Evolutionary conservation across 73 alveolate species (phyloP).

Genomic region (Effrenium voratum): DNA sequence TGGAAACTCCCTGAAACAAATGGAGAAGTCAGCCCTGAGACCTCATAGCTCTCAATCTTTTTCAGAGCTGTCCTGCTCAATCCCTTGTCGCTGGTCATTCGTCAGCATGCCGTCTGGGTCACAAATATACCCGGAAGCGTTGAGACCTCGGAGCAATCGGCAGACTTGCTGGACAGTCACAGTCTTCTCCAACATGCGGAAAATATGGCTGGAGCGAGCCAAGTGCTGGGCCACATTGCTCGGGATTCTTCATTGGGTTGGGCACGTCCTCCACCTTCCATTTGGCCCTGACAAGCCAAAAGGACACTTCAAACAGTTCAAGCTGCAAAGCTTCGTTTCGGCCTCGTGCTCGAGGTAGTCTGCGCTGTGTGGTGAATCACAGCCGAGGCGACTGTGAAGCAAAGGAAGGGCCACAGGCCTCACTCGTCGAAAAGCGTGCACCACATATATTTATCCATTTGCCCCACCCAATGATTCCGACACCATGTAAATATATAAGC

Average conservation of each 20-base stretch:
- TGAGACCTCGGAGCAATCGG: neutral
- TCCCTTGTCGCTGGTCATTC: constrained; percentile 16
- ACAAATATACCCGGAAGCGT: constrained; percentile 38
- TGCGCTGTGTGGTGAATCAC: too few relatives aligned
- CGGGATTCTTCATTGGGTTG: constrained; percentile 64
- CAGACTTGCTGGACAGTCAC: neutral
- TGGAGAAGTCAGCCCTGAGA: neutral
- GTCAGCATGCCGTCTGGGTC: constrained; percentile 60
- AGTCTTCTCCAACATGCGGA: neutral
- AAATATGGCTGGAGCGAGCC: neutral
- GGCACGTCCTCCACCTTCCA: constrained; percentile 64
- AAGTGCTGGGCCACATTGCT: constrained; percentile 38
- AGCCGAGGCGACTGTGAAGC: too few relatives aligned
- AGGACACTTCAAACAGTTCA: neutral
- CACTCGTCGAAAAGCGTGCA: too few relatives aligned
- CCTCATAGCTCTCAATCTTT: neutral
- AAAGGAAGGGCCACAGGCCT: too few relatives aligned
- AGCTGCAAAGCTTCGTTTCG: too few relatives aligned
- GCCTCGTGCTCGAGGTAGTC: too few relatives aligned
- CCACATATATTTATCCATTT: too few relatives aligned
- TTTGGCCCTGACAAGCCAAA: constrained; percentile 28
- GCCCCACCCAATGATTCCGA: too few relatives aligned
- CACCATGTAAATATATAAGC: too few relatives aligned
- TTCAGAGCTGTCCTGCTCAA: constrained; percentile 33
- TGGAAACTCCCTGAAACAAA: neutral